Base-by-base conservation (phyloP, 345 rosid genomes). In the Hypericum androsaemum region DNA sequence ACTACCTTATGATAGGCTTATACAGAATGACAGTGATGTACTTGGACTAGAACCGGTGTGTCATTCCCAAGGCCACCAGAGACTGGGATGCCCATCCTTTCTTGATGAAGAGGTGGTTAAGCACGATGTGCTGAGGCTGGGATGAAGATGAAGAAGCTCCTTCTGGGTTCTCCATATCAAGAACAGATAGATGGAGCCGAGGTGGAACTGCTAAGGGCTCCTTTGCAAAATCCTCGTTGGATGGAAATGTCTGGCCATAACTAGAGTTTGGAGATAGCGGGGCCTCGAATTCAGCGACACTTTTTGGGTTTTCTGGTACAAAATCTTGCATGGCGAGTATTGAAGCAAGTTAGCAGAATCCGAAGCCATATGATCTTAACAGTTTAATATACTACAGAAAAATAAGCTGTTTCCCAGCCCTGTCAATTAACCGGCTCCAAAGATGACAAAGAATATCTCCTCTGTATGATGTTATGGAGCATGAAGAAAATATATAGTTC, bases 21-120 rank as follows among this genome's bases (percentile, higher is more conserved):
- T 83, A 84, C 43, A 88, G 89, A 60, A 81, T 86, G 67, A 92
- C 88, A 11, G 98, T 84, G 39, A 85, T 87, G 52, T 88, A 88
- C 61, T 85, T 92, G 46, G 98, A 81, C 72, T 92, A 61, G 50
- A 84, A 88, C 78, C 98, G 68, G 58, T 88, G 89, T 6, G 95
- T 84, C 62, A 84, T 60, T 57, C 98, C 98, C 37, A 92, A 59
- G 11, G 96, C 80, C 54, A 92, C 81, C 16, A 83, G 68, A 2
- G 96, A 77, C 17, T 88, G 84, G 2, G 96, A 75, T 32, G 82
- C 76, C 82, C 88, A 75, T 54, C 81, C 95, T 69, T 78, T 77
- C 75, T 88, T 94, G 41, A 83, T 69, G 61, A 77, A 83, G 35
- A 92, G 79, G 58, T 92, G 98, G 67, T 92, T 83, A 36, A 92